Evolutionary conservation across 495 filamentous ascomycete genomes (phyloP).

Genomic region (Aspergillus funiculosus): DNA sequence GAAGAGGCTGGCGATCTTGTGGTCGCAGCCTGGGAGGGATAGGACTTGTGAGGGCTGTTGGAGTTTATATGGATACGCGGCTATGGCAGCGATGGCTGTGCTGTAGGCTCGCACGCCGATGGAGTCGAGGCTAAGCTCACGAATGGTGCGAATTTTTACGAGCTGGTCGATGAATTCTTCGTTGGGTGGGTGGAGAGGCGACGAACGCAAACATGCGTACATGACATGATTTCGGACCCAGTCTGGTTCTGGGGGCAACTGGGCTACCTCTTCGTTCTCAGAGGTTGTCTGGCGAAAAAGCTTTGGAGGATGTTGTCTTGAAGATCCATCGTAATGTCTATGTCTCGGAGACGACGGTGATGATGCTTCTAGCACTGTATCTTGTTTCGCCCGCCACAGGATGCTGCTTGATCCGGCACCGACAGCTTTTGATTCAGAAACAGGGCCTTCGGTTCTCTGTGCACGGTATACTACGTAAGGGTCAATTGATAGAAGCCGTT

Average conservation of each 20-base stretch:
- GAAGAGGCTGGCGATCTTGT: conserved; percentile 74
- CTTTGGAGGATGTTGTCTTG: conserved; percentile 28
- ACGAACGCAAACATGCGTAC: conserved; percentile 78
- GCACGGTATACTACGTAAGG: conserved; percentile 64
- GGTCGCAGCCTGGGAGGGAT: conserved; percentile 71
- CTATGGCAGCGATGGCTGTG: conserved; percentile 73
- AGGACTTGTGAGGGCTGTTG: conserved; percentile 54
- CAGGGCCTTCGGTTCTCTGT: conserved; percentile 21
- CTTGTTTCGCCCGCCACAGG: conserved; percentile 49
- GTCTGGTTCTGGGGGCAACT: conserved; percentile 57
- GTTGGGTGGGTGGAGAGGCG: conserved; percentile 67
- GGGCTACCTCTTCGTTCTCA: conserved; percentile 55
- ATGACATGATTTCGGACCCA: conserved; percentile 60
- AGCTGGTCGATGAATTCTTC: conserved; percentile 69
- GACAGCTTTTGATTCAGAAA: not conserved
- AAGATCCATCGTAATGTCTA: conserved; percentile 11
- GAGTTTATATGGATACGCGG: conserved; percentile 70
- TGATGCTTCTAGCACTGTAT: conserved; percentile 29
- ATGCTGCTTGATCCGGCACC: conserved; percentile 30
- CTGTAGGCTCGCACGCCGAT: conserved; percentile 86
- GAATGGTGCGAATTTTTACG: conserved; percentile 63
- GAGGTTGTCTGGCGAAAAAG: conserved; percentile 64
- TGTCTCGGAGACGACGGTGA: not conserved
- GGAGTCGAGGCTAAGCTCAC: conserved; percentile 64
- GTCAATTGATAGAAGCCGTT: conserved; percentile 50